Conservation (phyloP, 1,284 basidiomycete species). For the Ustilago crameri region DNA sequence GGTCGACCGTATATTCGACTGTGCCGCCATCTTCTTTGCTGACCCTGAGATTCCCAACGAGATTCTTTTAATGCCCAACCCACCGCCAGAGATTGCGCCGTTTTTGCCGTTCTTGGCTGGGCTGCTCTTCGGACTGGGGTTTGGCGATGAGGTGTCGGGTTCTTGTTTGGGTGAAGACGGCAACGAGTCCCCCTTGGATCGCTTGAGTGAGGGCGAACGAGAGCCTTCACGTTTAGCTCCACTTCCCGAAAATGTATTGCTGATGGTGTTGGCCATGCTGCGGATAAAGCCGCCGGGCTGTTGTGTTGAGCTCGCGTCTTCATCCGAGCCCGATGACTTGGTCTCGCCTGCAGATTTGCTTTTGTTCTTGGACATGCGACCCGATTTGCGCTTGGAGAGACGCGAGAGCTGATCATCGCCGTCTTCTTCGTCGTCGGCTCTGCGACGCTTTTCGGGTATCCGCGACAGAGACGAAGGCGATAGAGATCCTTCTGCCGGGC, state of each 20-base stretch:
- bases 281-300: conserved; percentile 46
- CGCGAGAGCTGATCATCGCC: conserved; percentile 42
- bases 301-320: conserved; percentile 5
- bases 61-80: conserved; percentile 43
- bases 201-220: conserved; percentile 30
- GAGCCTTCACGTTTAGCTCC: conserved; percentile 28
- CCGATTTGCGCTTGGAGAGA: conserved; percentile 47
- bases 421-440: conserved; percentile 46
- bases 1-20: conserved; percentile 37
- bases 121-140: conserved; percentile 7
- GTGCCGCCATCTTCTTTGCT: conserved; percentile 49
- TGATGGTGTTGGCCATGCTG: conserved; percentile 43
- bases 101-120: conserved; percentile 18
- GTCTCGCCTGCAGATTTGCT: conserved; percentile 9
- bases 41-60: conserved; percentile 41
- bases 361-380: conserved; percentile 32
- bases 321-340: conserved; percentile 13
- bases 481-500: conserved; percentile 61
- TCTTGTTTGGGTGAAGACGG: conserved; percentile 17
- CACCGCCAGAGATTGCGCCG: conserved; percentile 23
- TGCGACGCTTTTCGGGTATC: conserved; percentile 73
- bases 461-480: conserved; percentile 70
- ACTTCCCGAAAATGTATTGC: conserved; percentile 34
- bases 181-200: conserved; percentile 20
- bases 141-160: conserved; percentile 10